These are phyloP conservation scores for Fusarium coicis DNA, from an alignment of 2,329 filamentous ascomycete species.

Conservation along the genomic window DNA sequence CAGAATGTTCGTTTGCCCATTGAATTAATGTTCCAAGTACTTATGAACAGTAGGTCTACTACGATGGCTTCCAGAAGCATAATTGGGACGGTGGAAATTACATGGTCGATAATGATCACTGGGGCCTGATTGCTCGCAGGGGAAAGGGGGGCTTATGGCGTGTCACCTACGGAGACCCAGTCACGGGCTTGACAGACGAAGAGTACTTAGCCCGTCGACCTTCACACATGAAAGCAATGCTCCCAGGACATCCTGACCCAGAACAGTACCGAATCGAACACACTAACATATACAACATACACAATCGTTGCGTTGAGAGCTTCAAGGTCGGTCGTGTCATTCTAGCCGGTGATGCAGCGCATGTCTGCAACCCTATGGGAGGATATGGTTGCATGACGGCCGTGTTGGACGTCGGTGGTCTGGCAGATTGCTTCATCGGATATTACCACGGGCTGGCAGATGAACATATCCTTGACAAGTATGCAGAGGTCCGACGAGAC, in stretches of 20 bases:
- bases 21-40: fast-evolving
- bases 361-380: slow-evolving; percentile 6
- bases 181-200: not conserved
- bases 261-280: not conserved
- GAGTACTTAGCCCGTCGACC: not conserved
- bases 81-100: slow-evolving; percentile 2
- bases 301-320: not conserved
- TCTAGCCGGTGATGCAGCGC: not conserved
- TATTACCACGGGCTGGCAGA: not conserved
- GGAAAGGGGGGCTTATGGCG: slow-evolving; percentile 1
- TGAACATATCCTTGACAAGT: not conserved
- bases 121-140: not conserved
- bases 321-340: not conserved
- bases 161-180: slow-evolving; percentile 1
- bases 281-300: not conserved
- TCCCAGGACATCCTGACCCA: not conserved
- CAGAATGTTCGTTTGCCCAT: not conserved
- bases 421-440: slow-evolving; percentile 1
- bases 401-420: not conserved
- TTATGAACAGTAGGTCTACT: not conserved
- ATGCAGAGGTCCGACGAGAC: not conserved
- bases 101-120: not conserved
- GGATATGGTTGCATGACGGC: slow-evolving; percentile 11
- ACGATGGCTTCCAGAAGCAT: slow-evolving; percentile 4
- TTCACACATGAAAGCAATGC: slow-evolving; percentile 4